Percentiles rank a stretch among this genome's conserved stretches.
These are phyloP conservation scores for Exophiala sp. DNA, from an alignment of 2,329 filamentous ascomycete species.

Conservation along the genomic window DNA sequence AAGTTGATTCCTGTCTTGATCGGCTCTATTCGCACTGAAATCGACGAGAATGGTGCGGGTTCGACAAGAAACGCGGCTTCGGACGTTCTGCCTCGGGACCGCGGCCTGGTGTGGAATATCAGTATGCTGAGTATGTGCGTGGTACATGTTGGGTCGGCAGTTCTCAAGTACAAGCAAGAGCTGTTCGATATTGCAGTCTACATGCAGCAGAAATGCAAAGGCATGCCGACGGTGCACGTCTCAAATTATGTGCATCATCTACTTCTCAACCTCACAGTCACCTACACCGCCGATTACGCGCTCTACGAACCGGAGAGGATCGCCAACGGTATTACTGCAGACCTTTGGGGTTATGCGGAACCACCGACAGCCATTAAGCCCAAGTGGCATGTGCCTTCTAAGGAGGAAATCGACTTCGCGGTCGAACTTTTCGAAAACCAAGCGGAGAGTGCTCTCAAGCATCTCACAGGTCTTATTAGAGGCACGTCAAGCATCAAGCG, in stretches of 20 bases:
- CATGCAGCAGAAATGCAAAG: slow-evolving; percentile 94
- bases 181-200: slow-evolving; percentile 86
- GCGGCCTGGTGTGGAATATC: slow-evolving; percentile 91
- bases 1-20: slow-evolving; percentile 86
- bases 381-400: slow-evolving; percentile 80
- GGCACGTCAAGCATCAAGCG: slow-evolving; percentile 76
- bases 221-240: slow-evolving; percentile 88
- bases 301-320: slow-evolving; percentile 77
- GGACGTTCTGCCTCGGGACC: slow-evolving; percentile 85
- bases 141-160: slow-evolving; percentile 86
- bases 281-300: slow-evolving; percentile 83
- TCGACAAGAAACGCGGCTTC: slow-evolving; percentile 90
- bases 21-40: slow-evolving; percentile 88
- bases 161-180: slow-evolving; percentile 81
- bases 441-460: slow-evolving; percentile 66
- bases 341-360: slow-evolving; percentile 77
- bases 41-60: slow-evolving; percentile 91
- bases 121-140: slow-evolving; percentile 98
- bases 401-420: slow-evolving; percentile 79
- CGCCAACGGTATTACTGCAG: slow-evolving; percentile 63
- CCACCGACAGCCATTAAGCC: slow-evolving; percentile 68
- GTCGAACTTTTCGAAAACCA: slow-evolving; percentile 83
- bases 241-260: slow-evolving; percentile 98
- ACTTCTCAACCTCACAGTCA: slow-evolving; percentile 86
- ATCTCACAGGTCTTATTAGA: slow-evolving; percentile 72